Evolutionary conservation across 306 rosid genomes (phyloP), one percentile per base, ranked within the genome.

Genomic region (Citrullus colocynthis): DNA sequence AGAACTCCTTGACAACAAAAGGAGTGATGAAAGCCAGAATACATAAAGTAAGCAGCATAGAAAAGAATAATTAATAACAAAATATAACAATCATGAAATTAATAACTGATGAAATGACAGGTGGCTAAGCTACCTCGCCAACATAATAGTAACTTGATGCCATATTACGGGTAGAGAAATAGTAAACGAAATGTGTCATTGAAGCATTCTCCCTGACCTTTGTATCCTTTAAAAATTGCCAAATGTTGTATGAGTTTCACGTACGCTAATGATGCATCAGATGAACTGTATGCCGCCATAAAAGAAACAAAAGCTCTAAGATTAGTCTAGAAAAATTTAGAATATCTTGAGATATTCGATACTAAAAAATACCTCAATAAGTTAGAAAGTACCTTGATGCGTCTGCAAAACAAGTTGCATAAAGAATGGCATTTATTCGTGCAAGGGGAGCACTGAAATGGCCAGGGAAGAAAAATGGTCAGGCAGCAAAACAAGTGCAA

Each of bases 331-430:
- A 57, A 77, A 24, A 76, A 76, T 6, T 76, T 55, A 10, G 20
- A 21, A 20, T 9, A 10, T 12, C 32, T 6, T 56, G 52, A 62
- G 44, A 52, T 44, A 55, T n/a, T 79, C n/a, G 32, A 59, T 36
- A 49, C 59, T 32, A 77, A 75, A 75, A 36, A 30, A 71, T 21
- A 9, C 41, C 51, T 9, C 4, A 9, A 52, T 76, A 71, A 73
- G 59, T 17, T 80, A 20, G 60, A 74, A 78, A 78, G 77, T 92
- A 95, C 97, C 98, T 95, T 80, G 96, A 89, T 57, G 91, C 87
- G 84, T 95, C 98, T 77, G 96, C 89, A 89, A 90, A 95, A 84
- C 97, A 92, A 61, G 97, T 92, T 78, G 97, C 95, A 85, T 95
- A 92, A 79, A 92, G 88, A 70, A 92, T 82, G 0, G 91, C 96